Conservation (phyloP, 2,329 filamentous ascomycete species). For the Colletotrichum somersetense region DNA sequence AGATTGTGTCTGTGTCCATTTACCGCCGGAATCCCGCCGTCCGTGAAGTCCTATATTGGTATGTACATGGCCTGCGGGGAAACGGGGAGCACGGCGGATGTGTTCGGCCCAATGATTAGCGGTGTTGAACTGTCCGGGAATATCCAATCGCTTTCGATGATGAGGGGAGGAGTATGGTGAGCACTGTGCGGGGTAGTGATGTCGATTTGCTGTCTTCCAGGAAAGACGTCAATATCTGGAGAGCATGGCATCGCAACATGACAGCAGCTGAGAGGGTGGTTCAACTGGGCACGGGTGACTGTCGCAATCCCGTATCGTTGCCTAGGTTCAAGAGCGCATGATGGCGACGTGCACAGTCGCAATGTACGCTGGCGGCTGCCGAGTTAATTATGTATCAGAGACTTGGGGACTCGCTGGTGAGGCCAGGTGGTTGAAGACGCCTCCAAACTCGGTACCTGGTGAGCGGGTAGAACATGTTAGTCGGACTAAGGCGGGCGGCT, state of each 20-base stretch:
- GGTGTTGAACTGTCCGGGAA: neutral
- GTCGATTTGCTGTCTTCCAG: neutral
- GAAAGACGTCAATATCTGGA: neutral
- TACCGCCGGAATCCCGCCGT: constrained; percentile 28
- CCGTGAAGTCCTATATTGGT: constrained; percentile 1
- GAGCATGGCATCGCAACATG: neutral
- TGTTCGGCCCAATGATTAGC: constrained; percentile 24
- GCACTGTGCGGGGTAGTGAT: constrained; percentile 22
- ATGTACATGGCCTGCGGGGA: constrained; percentile 17
- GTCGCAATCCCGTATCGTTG: neutral
- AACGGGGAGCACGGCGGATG: constrained; percentile 15
- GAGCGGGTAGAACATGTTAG: constrained; percentile 18
- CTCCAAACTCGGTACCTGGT: constrained; percentile 22
- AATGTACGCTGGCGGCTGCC: neutral
- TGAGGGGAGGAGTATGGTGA: neutral
- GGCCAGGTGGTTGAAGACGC: constrained; percentile 9
- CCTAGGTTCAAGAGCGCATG: neutral
- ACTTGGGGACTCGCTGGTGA: neutral
- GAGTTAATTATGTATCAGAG: neutral
- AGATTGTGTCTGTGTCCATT: constrained; percentile 14
- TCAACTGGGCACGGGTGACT: neutral
- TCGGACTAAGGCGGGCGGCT: neutral
- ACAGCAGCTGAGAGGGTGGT: neutral
- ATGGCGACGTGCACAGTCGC: neutral
- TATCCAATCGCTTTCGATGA: constrained; percentile 16